A percentile compares a stretch with the other conserved stretches of the same genome.
Evolutionary conservation across 106 monocot genomes (phyloP).

Genomic region (Dioscorea dumetorum): DNA sequence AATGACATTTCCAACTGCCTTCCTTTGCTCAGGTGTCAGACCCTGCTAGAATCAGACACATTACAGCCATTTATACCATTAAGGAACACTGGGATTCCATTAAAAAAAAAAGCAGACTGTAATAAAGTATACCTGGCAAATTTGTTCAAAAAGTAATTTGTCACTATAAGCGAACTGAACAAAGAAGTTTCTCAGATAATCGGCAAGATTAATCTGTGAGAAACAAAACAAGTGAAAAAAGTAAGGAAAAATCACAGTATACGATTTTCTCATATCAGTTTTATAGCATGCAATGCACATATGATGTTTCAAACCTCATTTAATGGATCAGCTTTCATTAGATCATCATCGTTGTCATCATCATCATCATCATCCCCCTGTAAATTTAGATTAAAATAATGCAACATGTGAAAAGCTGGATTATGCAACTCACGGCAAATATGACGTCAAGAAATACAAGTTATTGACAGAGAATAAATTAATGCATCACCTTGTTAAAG

Average conservation of each 20-base stretch:
- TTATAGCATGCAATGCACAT: background rate
- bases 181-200: conserved; percentile 60
- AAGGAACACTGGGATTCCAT: background rate
- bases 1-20: conserved; percentile 26
- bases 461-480: background rate
- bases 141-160: conserved; percentile 45
- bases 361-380: conserved; percentile 36
- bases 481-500: conserved; percentile 49
- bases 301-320: conserved; percentile 57
- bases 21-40: conserved; percentile 29
- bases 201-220: conserved; percentile 62
- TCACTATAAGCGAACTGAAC: conserved; percentile 36
- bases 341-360: conserved; percentile 54
- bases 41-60: conserved; percentile 11
- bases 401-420: background rate
- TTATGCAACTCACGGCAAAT: background rate
- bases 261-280: background rate
- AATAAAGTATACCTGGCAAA: conserved; percentile 51
- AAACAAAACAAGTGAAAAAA: background rate
- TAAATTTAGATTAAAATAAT: background rate
- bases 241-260: background rate
- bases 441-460: background rate
- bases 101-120: background rate
- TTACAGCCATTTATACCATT: background rate
- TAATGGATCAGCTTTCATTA: conserved; percentile 67